Percentiles rank a stretch among this genome's conserved stretches.
Conservation (phyloP, 768 basidiomycete species). For the Termitomyces titanicus region DNA sequence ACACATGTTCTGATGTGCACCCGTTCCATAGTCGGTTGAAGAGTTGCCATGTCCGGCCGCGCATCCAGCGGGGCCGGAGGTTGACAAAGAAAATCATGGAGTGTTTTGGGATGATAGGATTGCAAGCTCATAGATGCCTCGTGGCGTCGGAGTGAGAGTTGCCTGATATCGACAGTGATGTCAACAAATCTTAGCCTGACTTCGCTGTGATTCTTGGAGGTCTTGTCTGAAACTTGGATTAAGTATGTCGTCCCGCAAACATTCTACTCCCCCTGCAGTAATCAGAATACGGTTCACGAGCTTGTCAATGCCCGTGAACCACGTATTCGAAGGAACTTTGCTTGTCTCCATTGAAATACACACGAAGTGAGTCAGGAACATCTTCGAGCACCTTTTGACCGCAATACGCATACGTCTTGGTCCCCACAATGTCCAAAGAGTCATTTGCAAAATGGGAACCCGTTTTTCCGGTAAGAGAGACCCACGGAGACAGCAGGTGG, state of each 20-base stretch:
- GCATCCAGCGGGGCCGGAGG: not conserved
- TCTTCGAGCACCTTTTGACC: conserved; percentile 10
- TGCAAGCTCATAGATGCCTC: no score
- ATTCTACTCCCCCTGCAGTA: conserved; percentile 29
- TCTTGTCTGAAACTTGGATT: conserved; percentile 15
- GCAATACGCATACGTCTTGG: conserved; percentile 6
- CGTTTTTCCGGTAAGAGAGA: conserved; percentile 13
- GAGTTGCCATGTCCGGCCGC: not conserved
- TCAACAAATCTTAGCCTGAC: no score
- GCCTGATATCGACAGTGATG: no score
- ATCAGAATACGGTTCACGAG: conserved; percentile 30
- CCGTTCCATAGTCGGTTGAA: not conserved
- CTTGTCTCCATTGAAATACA: conserved; percentile 28
- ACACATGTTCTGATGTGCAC: not conserved
- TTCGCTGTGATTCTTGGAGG: conserved; percentile 7
- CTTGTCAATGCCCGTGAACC: conserved; percentile 28
- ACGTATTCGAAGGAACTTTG: conserved; percentile 24
- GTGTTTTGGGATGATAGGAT: no score
- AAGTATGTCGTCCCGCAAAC: conserved; percentile 30
- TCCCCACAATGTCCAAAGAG: conserved; percentile 14
- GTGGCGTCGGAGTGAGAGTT: not conserved
- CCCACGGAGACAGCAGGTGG: conserved; percentile 32
- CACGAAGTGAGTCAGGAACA: conserved; percentile 13
- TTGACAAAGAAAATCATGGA: not conserved
- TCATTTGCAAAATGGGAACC: conserved; percentile 11